phyloP scores from a whole-genome alignment of 2,329 filamentous ascomycete species.

The Chalaropsis ovoidea region DNA sequence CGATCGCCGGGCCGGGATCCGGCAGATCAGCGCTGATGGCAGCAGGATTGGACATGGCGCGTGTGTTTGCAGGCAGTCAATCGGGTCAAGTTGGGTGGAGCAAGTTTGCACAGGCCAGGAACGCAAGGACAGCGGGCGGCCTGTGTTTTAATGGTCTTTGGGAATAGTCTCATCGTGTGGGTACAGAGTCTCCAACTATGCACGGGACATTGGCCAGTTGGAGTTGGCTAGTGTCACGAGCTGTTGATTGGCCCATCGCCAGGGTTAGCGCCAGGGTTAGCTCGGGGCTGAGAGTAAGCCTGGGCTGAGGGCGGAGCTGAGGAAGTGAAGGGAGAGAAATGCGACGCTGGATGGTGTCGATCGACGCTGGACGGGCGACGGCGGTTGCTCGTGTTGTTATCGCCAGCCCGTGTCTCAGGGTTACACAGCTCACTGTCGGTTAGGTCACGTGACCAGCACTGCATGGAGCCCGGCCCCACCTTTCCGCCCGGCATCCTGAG shows the following conservation, averaged over 20 bases:
- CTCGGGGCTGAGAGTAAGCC: neutral
- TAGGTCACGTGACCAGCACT: too few species aligned
- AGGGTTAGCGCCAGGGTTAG: neutral
- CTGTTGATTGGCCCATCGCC: neutral
- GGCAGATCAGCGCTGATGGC: neutral
- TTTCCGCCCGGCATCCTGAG: too few species aligned
- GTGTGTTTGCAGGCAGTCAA: too few species aligned
- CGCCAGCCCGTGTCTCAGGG: too few species aligned
- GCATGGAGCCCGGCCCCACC: too few species aligned
- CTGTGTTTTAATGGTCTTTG: neutral
- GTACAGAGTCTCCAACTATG: neutral
- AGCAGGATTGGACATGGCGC: neutral
- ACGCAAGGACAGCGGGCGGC: neutral
- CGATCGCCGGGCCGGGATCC: constrained; percentile 12
- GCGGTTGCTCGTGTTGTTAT: too few species aligned
- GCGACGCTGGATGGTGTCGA: too few species aligned
- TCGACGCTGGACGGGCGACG: too few species aligned
- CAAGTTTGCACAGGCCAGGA: neutral
- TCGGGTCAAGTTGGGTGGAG: neutral
- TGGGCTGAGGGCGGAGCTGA: neutral
- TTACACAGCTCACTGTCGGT: too few species aligned
- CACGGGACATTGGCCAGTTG: neutral
- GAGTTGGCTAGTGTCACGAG: neutral
- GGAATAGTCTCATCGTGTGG: neutral
- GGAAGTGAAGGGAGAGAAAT: neutral